Conservation (phyloP, 345 rosid species). For the Kandelia obovata region DNA sequence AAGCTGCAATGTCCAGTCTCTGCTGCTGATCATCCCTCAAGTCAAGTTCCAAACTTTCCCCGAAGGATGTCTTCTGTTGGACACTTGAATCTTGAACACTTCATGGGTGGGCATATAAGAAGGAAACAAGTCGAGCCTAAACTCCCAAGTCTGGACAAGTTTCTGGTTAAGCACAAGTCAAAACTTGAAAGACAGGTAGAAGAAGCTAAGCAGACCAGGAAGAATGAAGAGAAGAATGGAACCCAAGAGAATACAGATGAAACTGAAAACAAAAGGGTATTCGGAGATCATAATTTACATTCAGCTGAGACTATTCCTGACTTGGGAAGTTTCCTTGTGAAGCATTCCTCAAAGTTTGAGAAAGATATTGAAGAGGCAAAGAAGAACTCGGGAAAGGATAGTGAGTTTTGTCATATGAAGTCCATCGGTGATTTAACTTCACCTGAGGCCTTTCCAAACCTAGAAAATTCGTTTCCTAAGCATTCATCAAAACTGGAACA, state of each 20-base stretch:
- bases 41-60: slow-evolving; percentile 27
- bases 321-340: slow-evolving; percentile 60
- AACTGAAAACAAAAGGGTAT: slow-evolving; percentile 10
- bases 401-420: slow-evolving; percentile 17
- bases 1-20: slow-evolving; percentile 36
- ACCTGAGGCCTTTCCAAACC: slow-evolving; percentile 39
- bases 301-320: slow-evolving; percentile 34
- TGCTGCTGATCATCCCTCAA: slow-evolving; percentile 22
- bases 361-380: slow-evolving; percentile 61
- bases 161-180: slow-evolving; percentile 71
- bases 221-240: slow-evolving; percentile 27
- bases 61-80: slow-evolving; percentile 44
- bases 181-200: slow-evolving; percentile 77
- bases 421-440: slow-evolving; percentile 21
- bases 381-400: slow-evolving; percentile 32
- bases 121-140: slow-evolving; percentile 38
- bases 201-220: slow-evolving; percentile 63
- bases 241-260: slow-evolving; percentile 8
- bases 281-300: slow-evolving; percentile 3
- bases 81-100: slow-evolving; percentile 26
- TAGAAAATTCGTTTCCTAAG: slow-evolving; percentile 44
- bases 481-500: slow-evolving; percentile 45
- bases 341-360: slow-evolving; percentile 54
- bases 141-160: slow-evolving; percentile 77
- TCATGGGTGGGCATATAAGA: slow-evolving; percentile 23